Evolutionary conservation across 441 rosid species (phyloP).

Genomic region (Rhodomyrtus psidioides): DNA sequence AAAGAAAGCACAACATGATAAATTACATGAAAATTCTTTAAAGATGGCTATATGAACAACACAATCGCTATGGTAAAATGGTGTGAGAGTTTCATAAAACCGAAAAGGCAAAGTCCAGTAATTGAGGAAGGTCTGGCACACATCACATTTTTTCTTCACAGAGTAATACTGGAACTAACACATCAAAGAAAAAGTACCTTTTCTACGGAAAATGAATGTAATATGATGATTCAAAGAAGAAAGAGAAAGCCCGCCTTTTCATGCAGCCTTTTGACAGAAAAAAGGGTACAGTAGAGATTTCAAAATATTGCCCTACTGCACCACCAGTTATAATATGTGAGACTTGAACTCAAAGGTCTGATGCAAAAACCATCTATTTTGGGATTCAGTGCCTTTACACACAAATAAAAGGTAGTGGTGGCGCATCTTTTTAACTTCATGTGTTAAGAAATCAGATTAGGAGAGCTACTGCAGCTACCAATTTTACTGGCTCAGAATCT

Average conservation of each 20-base stretch:
- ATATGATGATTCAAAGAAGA: background rate
- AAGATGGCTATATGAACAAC: background rate
- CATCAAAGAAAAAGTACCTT: background rate
- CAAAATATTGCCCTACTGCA: background rate
- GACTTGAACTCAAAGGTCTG: background rate
- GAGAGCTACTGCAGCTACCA: background rate
- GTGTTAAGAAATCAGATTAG: background rate
- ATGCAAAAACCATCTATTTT: background rate
- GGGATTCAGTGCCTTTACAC: background rate
- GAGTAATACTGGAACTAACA: background rate
- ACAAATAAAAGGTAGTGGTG: background rate
- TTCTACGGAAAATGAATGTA: background rate
- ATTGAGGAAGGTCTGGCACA: background rate
- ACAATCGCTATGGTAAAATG: background rate
- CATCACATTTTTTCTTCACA: background rate
- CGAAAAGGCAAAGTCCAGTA: background rate
- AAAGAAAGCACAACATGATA: background rate
- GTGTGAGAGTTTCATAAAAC: background rate
- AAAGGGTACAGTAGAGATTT: background rate
- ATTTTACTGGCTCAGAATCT: background rate
- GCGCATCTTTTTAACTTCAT: background rate
- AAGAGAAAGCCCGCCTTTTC: background rate
- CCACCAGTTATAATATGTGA: background rate
- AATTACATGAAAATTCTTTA: background rate
- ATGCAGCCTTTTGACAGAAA: background rate